Base-by-base conservation (phyloP, 2,329 filamentous ascomycete species). In the Diaporthe nobilis region DNA sequence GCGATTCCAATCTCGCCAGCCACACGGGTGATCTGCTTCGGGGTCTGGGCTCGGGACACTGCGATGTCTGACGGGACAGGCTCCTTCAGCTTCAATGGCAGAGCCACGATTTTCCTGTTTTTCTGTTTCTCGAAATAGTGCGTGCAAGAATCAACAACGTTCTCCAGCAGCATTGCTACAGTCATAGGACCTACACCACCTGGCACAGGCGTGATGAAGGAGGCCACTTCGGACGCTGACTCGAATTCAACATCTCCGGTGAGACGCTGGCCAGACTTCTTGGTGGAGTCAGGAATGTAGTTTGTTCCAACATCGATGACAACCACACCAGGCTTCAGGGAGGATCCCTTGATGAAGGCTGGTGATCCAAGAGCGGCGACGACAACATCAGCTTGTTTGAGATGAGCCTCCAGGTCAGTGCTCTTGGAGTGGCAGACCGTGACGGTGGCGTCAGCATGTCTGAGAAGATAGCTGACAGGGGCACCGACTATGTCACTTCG, bases 151-250 rank as follows among this genome's bases (percentile, higher is more conserved):
- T 96, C 94, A 73, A 98, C 94, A 12, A 98, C 96, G 82, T 99
- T 99, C 85, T 98, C 94, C 80, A 99, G 88, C 65, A 99, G 89
- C 97, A 99, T 99, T 76, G 97, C 97, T 78, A 99, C 96, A 4
- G 97, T 99, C 97, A 99, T 99, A 70, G 97, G 97, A 0, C 97
- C 97, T 76, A 99, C 97, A 84, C 97, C 97, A 75, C 97, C 97
- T 1, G 97, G 97, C 2, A 99, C 97, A 1, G 97, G 97, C 3
- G 97, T 99, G 82, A 99, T 98, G 81, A 94, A 91, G 3, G 96
- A 98, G 28, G 96, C 97, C 57, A 98, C 94, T 82, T 97, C 89
- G 22, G 90, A 90, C 22, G 96, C 96, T 58, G 94, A 92, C 71
- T 95, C 95, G 80, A 92, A 98, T 81, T 99, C 95, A 57, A 99